phyloP scores from a whole-genome alignment of 768 basidiomycete species.

The Clitopilus passeckerianus region DNA sequence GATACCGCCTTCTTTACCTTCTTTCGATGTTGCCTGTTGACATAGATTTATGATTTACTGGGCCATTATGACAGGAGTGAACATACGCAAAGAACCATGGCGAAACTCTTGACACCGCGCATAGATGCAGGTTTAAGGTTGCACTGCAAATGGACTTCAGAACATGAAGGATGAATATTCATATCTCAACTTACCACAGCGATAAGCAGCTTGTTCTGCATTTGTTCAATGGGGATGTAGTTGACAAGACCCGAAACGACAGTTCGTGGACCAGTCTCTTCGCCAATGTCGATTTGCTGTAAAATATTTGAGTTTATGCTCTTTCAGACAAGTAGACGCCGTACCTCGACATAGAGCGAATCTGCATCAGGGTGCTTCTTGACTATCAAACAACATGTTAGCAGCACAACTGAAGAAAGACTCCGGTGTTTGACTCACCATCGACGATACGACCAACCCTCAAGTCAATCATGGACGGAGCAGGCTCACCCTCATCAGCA shows the following conservation, averaged over 20 bases:
- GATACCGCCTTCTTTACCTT: slow-evolving; percentile 85
- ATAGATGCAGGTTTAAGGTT: slow-evolving; percentile 95
- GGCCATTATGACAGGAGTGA: neutral
- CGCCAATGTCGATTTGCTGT: slow-evolving; percentile 94
- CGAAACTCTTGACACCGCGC: slow-evolving; percentile 97
- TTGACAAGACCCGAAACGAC: slow-evolving; percentile 97
- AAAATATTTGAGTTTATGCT: slow-evolving; percentile 8
- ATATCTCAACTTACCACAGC: slow-evolving; percentile 56
- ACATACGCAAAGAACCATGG: slow-evolving; percentile 92
- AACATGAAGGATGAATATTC: neutral
- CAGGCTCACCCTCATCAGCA: slow-evolving; percentile 74
- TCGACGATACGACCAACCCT: slow-evolving; percentile 92
- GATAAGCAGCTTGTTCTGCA: slow-evolving; percentile 78
- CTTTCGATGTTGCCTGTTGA: slow-evolving; percentile 79
- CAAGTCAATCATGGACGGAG: slow-evolving; percentile 96
- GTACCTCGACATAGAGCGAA: slow-evolving; percentile 90
- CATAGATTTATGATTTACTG: slow-evolving; percentile 1
- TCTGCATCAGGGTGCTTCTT: slow-evolving; percentile 97
- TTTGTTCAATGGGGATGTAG: slow-evolving; percentile 93
- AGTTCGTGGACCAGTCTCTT: slow-evolving; percentile 90
- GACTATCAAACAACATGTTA: slow-evolving; percentile 42
- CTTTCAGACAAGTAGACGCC: slow-evolving; percentile 7
- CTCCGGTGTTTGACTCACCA: slow-evolving; percentile 40
- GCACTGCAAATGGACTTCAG: slow-evolving; percentile 40
- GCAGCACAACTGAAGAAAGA: neutral